Evolutionary conservation across 2,329 filamentous ascomycete genomes (phyloP).

Genomic region (Stenocarpella maydis): DNA sequence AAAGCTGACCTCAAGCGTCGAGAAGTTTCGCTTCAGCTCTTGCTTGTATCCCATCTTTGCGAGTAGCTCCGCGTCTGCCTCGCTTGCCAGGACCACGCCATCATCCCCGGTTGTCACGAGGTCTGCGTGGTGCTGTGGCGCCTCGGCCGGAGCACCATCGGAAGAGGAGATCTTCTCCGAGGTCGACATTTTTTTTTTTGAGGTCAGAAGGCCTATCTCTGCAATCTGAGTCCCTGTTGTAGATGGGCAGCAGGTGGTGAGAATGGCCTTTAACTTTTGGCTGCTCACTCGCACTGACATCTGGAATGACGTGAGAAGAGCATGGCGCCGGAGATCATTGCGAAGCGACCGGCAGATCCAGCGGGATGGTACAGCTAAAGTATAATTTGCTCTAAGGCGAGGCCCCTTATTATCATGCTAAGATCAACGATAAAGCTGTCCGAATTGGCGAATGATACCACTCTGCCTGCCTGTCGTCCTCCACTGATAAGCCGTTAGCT

Average conservation of each 20-base stretch:
- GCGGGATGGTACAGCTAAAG: slow-evolving; percentile 7
- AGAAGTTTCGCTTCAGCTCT: slow-evolving; percentile 68
- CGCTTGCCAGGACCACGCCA: slow-evolving; percentile 39
- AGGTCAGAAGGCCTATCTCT: not conserved
- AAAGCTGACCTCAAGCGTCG: slow-evolving; percentile 68
- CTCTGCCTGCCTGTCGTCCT: not conserved
- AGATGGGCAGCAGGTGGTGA: not conserved
- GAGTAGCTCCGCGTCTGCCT: slow-evolving; percentile 35
- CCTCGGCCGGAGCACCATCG: slow-evolving; percentile 34
- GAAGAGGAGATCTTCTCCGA: slow-evolving; percentile 20
- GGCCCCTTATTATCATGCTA: not conserved
- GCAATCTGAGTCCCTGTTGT: not conserved
- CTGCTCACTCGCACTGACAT: not conserved
- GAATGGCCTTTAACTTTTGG: not conserved
- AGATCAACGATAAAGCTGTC: slow-evolving; percentile 16
- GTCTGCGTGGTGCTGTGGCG: slow-evolving; percentile 33
- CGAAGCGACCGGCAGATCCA: slow-evolving; percentile 11
- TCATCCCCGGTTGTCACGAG: slow-evolving; percentile 34
- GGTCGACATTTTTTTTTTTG: slow-evolving; percentile 30
- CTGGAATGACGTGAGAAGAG: not conserved
- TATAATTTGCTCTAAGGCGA: not conserved
- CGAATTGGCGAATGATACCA: not conserved
- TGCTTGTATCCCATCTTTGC: slow-evolving; percentile 53
- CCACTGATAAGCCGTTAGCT: not conserved
- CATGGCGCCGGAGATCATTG: not conserved